Conservation (phyloP, 1,284 basidiomycete genomes). For the Hypsizygus ulmarius region DNA sequence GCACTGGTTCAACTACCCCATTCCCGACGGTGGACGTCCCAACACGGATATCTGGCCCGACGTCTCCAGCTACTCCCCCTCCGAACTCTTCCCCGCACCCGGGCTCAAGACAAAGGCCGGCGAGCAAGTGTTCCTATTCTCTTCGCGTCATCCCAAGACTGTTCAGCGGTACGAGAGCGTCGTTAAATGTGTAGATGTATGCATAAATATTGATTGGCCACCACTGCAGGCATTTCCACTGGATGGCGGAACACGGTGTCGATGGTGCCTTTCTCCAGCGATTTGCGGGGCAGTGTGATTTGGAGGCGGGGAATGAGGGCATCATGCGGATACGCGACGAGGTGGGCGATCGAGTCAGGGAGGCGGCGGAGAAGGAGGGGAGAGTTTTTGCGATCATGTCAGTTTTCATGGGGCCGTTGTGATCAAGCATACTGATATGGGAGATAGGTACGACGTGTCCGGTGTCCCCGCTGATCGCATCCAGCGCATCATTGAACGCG, state of each 20-base stretch:
- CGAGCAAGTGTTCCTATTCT: constrained; percentile 65
- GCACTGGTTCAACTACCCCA: constrained; percentile 72
- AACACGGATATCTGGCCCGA: constrained; percentile 78
- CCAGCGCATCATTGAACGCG: constrained; percentile 54
- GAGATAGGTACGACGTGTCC: constrained; percentile 70
- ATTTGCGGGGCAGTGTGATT: constrained; percentile 63
- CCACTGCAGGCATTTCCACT: constrained; percentile 62
- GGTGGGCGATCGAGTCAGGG: constrained; percentile 62
- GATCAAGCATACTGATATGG: not conserved
- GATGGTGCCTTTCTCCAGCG: constrained; percentile 78
- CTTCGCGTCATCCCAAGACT: constrained; percentile 69
- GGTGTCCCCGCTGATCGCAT: constrained; percentile 62
- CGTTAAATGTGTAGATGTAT: not conserved
- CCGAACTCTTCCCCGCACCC: constrained; percentile 67
- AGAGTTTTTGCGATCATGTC: constrained; percentile 79
- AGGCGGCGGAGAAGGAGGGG: constrained; percentile 73
- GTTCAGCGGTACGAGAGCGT: constrained; percentile 49
- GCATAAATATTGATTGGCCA: not conserved
- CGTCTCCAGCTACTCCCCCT: constrained; percentile 60
- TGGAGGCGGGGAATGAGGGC: constrained; percentile 50
- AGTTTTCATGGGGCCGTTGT: constrained; percentile 25
- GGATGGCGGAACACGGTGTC: constrained; percentile 77
- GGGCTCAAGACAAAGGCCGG: constrained; percentile 56
- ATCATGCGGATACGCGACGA: constrained; percentile 65
- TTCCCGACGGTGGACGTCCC: constrained; percentile 62